These are phyloP conservation scores for Colletotrichum navitas DNA, from an alignment of 2,329 filamentous ascomycete genomes.

Conservation along the genomic window DNA sequence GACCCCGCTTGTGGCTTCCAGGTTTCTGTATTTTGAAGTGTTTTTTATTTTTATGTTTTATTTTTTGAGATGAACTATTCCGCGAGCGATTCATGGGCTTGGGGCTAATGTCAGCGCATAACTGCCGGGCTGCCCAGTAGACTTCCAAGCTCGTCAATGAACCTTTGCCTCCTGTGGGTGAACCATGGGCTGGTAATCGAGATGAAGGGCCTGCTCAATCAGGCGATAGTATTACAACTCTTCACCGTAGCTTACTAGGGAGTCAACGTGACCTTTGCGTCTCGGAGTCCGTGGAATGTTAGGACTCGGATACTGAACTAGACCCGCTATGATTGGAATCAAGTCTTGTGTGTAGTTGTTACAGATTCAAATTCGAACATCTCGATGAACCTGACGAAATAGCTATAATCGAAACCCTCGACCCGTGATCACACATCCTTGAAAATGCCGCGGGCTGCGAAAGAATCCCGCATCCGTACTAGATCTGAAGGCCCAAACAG, in stretches of 20 bases:
- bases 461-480: background rate
- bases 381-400: background rate
- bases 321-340: background rate
- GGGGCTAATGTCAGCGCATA: background rate
- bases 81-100: background rate
- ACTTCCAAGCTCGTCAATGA: background rate
- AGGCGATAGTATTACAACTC: no score
- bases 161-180: background rate
- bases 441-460: background rate
- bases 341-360: background rate
- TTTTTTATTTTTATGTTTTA: no score
- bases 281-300: background rate
- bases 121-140: background rate
- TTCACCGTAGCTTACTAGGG: background rate
- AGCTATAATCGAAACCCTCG: background rate
- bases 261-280: background rate
- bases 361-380: background rate
- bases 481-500: conserved; percentile 7
- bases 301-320: background rate
- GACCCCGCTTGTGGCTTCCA: background rate
- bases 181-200: background rate
- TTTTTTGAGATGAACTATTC: background rate
- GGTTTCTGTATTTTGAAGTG: no score
- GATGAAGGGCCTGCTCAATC: background rate
- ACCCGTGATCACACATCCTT: background rate